Percentiles rank a stretch among this genome's conserved stretches.
Conservation (phyloP, 495 filamentous ascomycete genomes). For the Tuber melanosporum region DNA sequence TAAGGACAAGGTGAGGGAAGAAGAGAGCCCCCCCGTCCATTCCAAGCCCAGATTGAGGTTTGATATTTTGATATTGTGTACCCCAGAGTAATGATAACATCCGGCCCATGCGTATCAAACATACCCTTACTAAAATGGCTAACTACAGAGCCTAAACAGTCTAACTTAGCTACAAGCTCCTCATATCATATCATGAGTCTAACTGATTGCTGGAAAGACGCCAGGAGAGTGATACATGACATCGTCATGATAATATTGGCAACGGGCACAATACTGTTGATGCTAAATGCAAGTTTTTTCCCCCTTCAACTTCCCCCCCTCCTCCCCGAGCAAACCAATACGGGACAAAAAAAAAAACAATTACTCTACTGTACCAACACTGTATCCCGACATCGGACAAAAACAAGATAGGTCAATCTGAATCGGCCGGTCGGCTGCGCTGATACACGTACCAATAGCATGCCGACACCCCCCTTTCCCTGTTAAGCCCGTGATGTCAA, state of each 20-base stretch:
- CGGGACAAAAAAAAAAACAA: not conserved
- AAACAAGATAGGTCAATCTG: not conserved
- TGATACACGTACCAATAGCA: not conserved
- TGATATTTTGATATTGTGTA: not conserved
- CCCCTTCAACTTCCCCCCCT: not conserved
- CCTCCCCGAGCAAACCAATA: not conserved
- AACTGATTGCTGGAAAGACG: not conserved
- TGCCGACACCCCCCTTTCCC: not conserved
- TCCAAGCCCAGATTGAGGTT: not conserved
- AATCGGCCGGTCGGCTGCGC: not conserved
- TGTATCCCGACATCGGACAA: not conserved
- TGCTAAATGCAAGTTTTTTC: not conserved
- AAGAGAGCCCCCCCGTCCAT: not conserved
- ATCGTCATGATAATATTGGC: not conserved
- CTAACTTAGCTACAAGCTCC: not conserved
- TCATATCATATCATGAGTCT: not conserved
- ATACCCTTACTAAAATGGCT: not conserved
- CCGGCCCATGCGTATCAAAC: not conserved
- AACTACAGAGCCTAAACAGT: not conserved
- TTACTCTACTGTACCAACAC: constrained; percentile 1
- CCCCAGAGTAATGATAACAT: not conserved
- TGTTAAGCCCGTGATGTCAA: not conserved
- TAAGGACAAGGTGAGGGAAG: not conserved
- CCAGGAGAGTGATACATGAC: not conserved
- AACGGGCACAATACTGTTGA: not conserved